Evolutionary conservation across 495 filamentous ascomycete genomes (phyloP).

Genomic region (Penicillium maclennaniae): DNA sequence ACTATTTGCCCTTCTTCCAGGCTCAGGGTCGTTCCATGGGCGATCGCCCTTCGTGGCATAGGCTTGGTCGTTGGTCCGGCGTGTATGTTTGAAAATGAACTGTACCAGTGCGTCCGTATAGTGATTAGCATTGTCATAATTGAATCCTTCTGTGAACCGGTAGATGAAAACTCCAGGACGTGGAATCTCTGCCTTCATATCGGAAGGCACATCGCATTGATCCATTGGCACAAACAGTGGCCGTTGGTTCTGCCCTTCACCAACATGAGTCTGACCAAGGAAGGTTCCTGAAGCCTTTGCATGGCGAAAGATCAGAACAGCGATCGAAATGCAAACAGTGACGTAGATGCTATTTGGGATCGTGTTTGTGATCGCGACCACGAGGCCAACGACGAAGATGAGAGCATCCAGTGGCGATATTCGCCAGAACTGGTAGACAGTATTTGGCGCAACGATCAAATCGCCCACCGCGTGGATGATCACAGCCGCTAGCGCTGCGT

Average conservation of each 20-base stretch:
- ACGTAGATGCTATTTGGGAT: constrained; percentile 92
- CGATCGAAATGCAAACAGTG: constrained; percentile 67
- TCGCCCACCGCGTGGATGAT: constrained; percentile 97
- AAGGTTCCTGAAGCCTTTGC: constrained; percentile 39
- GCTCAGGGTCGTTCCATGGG: constrained; percentile 91
- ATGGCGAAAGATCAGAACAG: constrained; percentile 73
- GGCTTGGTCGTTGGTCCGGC: constrained; percentile 61
- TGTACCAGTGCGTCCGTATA: constrained; percentile 73
- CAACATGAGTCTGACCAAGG: background rate
- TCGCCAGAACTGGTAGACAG: constrained; percentile 89
- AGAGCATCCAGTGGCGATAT: constrained; percentile 81
- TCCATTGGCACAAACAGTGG: constrained; percentile 83
- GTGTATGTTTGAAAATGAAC: constrained; percentile 68
- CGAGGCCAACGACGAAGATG: constrained; percentile 86
- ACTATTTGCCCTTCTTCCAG: constrained; percentile 37
- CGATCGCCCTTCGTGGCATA: constrained; percentile 70
- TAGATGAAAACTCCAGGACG: constrained; percentile 95
- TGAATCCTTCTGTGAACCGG: constrained; percentile 89
- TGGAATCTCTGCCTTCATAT: constrained; percentile 66
- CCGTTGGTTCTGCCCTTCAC: constrained; percentile 37
- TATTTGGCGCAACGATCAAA: constrained; percentile 59
- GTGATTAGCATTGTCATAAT: constrained; percentile 86
- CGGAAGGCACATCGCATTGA: constrained; percentile 79
- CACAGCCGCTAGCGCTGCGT: constrained; percentile 75
- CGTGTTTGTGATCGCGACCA: constrained; percentile 79